Percentiles rank a stretch among this genome's conserved stretches.
Evolutionary conservation across 768 basidiomycete species (phyloP).

Genomic region (Roridomyces roridus): DNA sequence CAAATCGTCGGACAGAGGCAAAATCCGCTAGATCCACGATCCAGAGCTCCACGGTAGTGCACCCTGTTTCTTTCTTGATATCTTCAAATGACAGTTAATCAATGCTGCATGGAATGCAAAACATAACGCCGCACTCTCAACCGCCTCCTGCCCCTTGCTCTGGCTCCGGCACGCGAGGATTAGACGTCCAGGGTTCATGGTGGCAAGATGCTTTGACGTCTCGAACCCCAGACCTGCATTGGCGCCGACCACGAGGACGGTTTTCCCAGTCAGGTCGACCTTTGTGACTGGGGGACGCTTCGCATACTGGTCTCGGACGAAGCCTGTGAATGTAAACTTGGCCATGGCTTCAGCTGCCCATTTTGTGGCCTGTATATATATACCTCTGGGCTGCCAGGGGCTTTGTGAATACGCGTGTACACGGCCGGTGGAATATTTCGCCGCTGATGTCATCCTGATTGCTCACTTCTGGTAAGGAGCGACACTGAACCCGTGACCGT

Average conservation of each 20-base stretch:
- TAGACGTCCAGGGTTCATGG: constrained; percentile 36
- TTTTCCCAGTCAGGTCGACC: constrained; percentile 25
- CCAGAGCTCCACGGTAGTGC: constrained; percentile 31
- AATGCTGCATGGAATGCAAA: not conserved
- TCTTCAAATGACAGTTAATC: not conserved
- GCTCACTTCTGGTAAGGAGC: too few relatives aligned
- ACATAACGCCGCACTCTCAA: constrained; percentile 10
- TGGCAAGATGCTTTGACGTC: constrained; percentile 36
- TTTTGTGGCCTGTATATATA: too few relatives aligned
- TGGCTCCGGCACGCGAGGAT: constrained; percentile 40
- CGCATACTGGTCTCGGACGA: constrained; percentile 13
- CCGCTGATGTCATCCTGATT: too few relatives aligned
- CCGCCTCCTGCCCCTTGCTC: constrained; percentile 12
- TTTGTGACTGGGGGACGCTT: constrained; percentile 24
- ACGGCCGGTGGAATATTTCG: too few relatives aligned
- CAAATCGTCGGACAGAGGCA: constrained; percentile 38
- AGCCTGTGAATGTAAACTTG: constrained; percentile 4
- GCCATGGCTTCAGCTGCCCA: constrained; percentile 2
- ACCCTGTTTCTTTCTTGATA: constrained; percentile 13
- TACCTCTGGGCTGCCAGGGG: too few relatives aligned
- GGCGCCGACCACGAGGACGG: constrained; percentile 25
- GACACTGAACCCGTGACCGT: too few relatives aligned
- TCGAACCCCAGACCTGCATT: constrained; percentile 27
- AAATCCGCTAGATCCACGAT: constrained; percentile 41
- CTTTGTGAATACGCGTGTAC: too few relatives aligned